These are phyloP conservation scores for Forsythia suspensa DNA, from an alignment of 257 asterid species.

Conservation along the genomic window DNA sequence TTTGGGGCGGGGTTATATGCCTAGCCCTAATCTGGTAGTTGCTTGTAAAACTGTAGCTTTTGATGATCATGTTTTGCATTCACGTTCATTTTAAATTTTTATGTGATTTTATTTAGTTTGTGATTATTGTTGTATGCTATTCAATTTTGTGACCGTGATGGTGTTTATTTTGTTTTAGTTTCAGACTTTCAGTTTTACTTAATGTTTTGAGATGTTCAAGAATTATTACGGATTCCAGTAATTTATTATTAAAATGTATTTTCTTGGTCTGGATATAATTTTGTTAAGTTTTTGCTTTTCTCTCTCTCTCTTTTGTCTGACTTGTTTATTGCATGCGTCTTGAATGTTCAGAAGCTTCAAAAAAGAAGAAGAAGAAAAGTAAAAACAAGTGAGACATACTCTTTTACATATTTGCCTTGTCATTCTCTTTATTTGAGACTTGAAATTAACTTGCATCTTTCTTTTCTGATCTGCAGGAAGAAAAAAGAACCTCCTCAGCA, in stretches of 20 bases:
- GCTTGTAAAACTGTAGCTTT: background rate
- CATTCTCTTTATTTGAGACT: conserved; percentile 5
- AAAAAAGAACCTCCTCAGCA: conserved; percentile 75
- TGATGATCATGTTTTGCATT: background rate
- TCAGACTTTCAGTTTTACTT: background rate
- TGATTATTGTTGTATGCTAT: background rate
- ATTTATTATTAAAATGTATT: background rate
- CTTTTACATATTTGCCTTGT: conserved; percentile 11
- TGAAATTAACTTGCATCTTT: background rate
- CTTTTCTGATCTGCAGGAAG: conserved; percentile 55
- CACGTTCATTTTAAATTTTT: background rate
- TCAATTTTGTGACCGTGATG: background rate
- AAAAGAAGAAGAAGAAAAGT: conserved; percentile 94
- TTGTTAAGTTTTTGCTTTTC: background rate
- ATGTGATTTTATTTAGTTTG: background rate
- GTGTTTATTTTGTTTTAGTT: background rate
- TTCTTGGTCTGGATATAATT: background rate
- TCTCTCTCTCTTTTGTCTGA: conserved; percentile 7
- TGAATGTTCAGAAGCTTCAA: conserved; percentile 66
- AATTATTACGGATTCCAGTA: background rate
- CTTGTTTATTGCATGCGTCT: conserved; percentile 21
- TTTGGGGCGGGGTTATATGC: too few species aligned
- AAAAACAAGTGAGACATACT: conserved; percentile 76
- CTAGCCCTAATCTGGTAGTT: background rate
- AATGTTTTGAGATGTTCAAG: background rate